phyloP scores from a whole-genome alignment of 257 asterid species.

The Marsdenia floribunda region DNA sequence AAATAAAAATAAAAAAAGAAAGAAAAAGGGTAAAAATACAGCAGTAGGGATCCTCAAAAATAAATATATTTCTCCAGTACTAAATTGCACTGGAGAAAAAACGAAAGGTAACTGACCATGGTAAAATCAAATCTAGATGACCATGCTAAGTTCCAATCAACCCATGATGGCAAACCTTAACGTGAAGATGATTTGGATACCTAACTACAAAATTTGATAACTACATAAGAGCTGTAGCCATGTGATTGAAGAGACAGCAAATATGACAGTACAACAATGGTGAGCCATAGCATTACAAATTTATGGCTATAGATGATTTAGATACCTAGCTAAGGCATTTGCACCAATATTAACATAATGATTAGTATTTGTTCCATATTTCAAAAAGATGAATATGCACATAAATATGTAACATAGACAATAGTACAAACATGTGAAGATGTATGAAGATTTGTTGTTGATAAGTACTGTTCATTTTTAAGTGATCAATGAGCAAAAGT shows the following conservation, averaged over 20 bases:
- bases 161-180: too few species aligned
- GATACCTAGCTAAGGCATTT: neutral
- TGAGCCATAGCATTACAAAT: neutral
- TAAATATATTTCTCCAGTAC: too few species aligned
- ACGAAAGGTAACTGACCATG: too few species aligned
- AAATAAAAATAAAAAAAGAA: too few species aligned
- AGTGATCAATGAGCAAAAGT: neutral
- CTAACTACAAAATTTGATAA: neutral
- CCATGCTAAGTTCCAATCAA: too few species aligned
- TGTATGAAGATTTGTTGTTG: too few species aligned
- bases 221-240: neutral
- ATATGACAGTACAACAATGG: neutral
- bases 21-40: too few species aligned
- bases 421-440: neutral
- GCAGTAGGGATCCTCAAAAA: too few species aligned
- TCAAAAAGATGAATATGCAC: neutral
- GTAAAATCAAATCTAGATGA: too few species aligned
- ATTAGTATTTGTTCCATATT: neutral
- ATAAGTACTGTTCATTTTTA: too few species aligned
- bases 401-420: neutral
- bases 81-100: too few species aligned
- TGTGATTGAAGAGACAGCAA: neutral
- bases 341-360: neutral
- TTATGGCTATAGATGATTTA: neutral
- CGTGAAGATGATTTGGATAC: too few species aligned